phyloP scores from a whole-genome alignment of 2,329 filamentous ascomycete species.

The Aspergillus felis region DNA sequence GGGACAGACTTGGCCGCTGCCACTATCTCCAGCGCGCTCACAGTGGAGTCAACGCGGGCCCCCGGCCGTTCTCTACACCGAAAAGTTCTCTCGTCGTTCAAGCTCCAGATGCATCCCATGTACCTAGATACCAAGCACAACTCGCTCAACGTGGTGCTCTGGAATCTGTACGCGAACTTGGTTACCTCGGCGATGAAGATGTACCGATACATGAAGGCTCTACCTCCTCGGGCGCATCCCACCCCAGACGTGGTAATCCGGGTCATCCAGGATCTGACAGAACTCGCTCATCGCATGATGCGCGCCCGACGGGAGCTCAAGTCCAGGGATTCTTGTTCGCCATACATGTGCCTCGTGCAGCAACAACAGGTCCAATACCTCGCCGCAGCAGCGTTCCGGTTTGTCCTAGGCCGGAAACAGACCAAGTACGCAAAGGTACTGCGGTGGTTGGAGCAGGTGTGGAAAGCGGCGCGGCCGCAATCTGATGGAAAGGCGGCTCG shows the following conservation, averaged over 20 bases:
- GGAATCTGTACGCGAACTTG: conserved; percentile 74
- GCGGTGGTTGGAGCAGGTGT: conserved; percentile 60
- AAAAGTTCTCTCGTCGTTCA: conserved; percentile 72
- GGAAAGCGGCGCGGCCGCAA: conserved; percentile 35
- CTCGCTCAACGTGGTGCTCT: conserved; percentile 61
- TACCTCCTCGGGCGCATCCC: conserved; percentile 55
- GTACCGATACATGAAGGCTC: conserved; percentile 57
- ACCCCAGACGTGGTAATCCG: conserved; percentile 56
- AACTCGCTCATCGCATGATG: conserved; percentile 62
- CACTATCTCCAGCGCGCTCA: conserved; percentile 67
- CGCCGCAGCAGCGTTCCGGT: conserved; percentile 65
- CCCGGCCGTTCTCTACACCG: conserved; percentile 76
- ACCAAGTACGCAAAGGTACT: conserved; percentile 63
- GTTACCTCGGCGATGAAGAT: conserved; percentile 72
- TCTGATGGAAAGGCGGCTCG: conserved; percentile 32
- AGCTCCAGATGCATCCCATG: conserved; percentile 69
- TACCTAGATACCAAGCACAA: conserved; percentile 64
- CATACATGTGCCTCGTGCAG: conserved; percentile 56
- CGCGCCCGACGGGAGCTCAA: conserved; percentile 46
- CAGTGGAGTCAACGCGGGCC: conserved; percentile 67
- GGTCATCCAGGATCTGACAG: conserved; percentile 63
- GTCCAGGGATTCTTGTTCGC: conserved; percentile 1
- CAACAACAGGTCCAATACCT: conserved; percentile 61
- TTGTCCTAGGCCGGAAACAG: conserved; percentile 68
- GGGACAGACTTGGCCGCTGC: conserved; percentile 48